A percentile compares a stretch with the other conserved stretches of the same genome.
Evolutionary conservation across 164 flowering plant species (phyloP).

Genomic region (Houttuynia cordata): DNA sequence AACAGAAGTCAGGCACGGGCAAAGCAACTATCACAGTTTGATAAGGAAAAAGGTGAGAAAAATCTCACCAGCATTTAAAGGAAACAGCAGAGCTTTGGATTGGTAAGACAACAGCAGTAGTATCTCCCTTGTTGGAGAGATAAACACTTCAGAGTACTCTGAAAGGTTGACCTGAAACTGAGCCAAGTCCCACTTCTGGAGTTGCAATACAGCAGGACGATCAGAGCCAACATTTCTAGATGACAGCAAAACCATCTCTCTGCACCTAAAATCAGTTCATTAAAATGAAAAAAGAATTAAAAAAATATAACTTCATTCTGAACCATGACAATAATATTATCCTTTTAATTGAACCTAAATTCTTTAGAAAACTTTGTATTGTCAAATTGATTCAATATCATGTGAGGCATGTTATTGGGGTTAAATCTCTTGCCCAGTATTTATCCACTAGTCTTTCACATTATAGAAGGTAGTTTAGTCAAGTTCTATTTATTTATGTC

Average conservation of each 20-base stretch:
- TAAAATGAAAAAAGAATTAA: neutral
- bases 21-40: neutral
- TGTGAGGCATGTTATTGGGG: too few relatives aligned
- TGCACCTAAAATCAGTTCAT: neutral
- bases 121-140: slow-evolving; percentile 78
- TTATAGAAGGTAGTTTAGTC: too few relatives aligned
- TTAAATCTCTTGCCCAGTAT: too few relatives aligned
- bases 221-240: neutral
- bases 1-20: neutral
- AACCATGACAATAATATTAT: too few relatives aligned
- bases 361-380: too few relatives aligned
- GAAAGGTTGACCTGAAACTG: slow-evolving; percentile 38
- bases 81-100: slow-evolving; percentile 61
- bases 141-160: slow-evolving; percentile 62
- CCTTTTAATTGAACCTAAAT: too few relatives aligned
- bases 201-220: slow-evolving; percentile 54
- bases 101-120: slow-evolving; percentile 59
- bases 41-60: neutral
- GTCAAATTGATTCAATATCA: too few relatives aligned
- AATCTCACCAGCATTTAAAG: slow-evolving; percentile 43
- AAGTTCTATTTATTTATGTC: too few relatives aligned
- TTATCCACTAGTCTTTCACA: too few relatives aligned
- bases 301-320: neutral
- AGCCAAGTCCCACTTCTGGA: slow-evolving; percentile 62
- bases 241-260: neutral